Evolutionary conservation across 768 basidiomycete species (phyloP), one percentile per base, ranked within the genome.

Genomic region (Tylopilus sp.): DNA sequence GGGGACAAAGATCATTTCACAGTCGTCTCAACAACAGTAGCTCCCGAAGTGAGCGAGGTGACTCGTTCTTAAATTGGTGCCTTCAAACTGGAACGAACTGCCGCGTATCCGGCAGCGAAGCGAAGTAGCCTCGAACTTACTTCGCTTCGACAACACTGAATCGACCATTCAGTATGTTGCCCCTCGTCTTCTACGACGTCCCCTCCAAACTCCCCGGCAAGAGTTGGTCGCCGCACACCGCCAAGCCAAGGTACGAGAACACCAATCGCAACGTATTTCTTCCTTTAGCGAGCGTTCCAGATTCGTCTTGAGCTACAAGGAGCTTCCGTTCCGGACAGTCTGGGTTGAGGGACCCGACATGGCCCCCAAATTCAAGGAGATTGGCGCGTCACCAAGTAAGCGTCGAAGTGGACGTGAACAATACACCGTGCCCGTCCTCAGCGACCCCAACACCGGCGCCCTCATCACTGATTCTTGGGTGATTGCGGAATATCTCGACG

Each of bases 201-300:
- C n/a, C n/a, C n/a, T n/a, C n/a, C n/a, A n/a, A n/a, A 5, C 47
- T 65, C 8, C 63, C 69, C 0, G 64, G 60, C 3, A 66, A 63
- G n/a, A 51, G n/a, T 3, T 74, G 68, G 68, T 67, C 74, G 1
- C 67, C 69, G 6, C 76, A 75, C 46, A 58, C 69, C 4, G 69
- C 64, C 55, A 77, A 67, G 50, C 59, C 71, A 25, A 73, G 74
- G 76, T 58, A 1, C n/a, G 8, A 48, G 52, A 6, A 11, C 11
- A 26, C 41, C 3, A 33, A 3, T 6, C 33, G 5, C 17, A 7
- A 17, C 8, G 13, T 17, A 15, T 12, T 17, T 15, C 13, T 3
- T 18, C n/a, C n/a, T n/a, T 20, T 35, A 3, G 53, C 40, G 35
- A 31, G 17, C 1, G 4, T 22, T 17, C 18, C 26, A 74, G 74